Conservation (phyloP, 345 rosid species). For the Salix caprea region DNA sequence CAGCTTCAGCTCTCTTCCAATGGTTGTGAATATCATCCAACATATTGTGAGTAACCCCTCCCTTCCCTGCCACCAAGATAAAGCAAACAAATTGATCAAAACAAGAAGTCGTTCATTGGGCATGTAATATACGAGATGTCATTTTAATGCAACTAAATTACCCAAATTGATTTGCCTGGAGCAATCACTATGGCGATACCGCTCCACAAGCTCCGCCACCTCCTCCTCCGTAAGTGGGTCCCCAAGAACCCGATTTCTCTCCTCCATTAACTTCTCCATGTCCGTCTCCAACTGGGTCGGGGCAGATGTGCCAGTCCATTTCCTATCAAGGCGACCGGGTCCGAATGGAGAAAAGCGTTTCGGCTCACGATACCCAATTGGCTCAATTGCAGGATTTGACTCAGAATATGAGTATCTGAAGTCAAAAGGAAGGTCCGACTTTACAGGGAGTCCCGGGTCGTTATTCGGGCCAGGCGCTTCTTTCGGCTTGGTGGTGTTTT, state of each 20-base stretch:
- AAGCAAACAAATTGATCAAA: not conserved
- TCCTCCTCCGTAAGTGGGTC: constrained; percentile 64
- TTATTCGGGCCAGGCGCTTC: not conserved
- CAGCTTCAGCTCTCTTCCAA: constrained; percentile 87
- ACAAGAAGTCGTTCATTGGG: too few species aligned
- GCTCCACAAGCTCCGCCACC: constrained; percentile 66
- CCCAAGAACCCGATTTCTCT: constrained; percentile 49
- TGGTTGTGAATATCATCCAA: constrained; percentile 88
- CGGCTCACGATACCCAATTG: constrained; percentile 81
- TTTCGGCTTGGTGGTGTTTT: not conserved
- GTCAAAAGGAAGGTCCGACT: constrained; percentile 75
- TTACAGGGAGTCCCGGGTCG: constrained; percentile 10
- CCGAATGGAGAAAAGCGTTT: constrained; percentile 89
- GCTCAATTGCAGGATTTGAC: constrained; percentile 46
- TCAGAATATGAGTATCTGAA: constrained; percentile 81
- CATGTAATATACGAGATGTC: too few species aligned
- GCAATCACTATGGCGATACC: constrained; percentile 77
- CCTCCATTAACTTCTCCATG: constrained; percentile 36
- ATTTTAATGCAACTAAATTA: constrained; percentile 12
- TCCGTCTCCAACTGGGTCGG: constrained; percentile 34
- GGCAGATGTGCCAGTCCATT: constrained; percentile 82
- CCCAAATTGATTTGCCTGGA: constrained; percentile 81
- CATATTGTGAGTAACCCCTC: constrained; percentile 90
- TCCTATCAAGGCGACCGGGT: constrained; percentile 72
- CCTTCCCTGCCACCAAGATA: constrained; percentile 44